Evolutionary conservation across 148 eudicot genomes (phyloP), one percentile per base, ranked within the genome.

Genomic region (Spergularia marina): DNA sequence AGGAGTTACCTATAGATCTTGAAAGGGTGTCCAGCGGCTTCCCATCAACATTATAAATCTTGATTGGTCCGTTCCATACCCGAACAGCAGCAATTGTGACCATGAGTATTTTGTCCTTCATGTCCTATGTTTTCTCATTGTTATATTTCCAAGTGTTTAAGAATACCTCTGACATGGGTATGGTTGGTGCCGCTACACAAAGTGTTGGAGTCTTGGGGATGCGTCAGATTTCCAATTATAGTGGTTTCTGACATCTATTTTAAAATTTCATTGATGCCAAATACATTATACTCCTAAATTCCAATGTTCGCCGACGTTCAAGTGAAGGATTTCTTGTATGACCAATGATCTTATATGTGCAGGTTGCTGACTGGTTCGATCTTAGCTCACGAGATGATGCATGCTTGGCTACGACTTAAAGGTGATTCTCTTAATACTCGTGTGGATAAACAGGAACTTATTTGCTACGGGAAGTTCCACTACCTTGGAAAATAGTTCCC

Each of bases 321-420:
- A 21, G 40, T 69, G 20, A 25, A 25, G 13, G 40, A 4, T 47
- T 34, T 52, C 17, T 21, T 44, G 64, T 41, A 18, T 49, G 65
- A 52, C 12, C 36, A n/a, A 25, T 70, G 63, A 18, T 65, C 54
- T 67, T 67, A 20, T 21, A 20, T 23, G 56, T 68, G 56, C 82
- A 94, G 98, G 90, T 82, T 95, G 81, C 82, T 95, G 82, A 92
- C 98, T 30, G 99, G 99, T 6, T 89, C 99, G 49, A 92, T 96
- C 85, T 82, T 96, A 59, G 98, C 99, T 76, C 98, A 92, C 53
- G 99, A 96, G 78, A 89, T 96, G 99, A 96, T 96, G 99, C 98
- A 96, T 76, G 99, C 98, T 18, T 96, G 99, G 99, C 77, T 96
- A 30, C 83, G 98, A 73, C 99, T 96, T 17, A 89, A 89, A 74